Percentiles rank a stretch among this genome's conserved stretches.
These are phyloP conservation scores for Hymenoscyphus albidus DNA, from an alignment of 2,329 filamentous ascomycete species.

Conservation along the genomic window DNA sequence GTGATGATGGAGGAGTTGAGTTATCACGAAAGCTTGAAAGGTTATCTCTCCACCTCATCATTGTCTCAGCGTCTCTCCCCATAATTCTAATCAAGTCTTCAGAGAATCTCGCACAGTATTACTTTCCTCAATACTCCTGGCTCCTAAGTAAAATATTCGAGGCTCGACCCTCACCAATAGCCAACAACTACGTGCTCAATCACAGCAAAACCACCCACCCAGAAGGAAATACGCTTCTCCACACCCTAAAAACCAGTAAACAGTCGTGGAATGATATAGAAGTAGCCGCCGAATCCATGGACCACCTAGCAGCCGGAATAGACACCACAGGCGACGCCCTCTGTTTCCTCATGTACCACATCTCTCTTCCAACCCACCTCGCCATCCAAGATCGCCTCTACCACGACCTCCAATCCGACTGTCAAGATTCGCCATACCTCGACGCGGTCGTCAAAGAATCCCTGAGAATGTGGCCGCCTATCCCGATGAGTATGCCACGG, in stretches of 20 bases:
- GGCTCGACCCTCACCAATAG: conserved; percentile 42
- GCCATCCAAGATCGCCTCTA: conserved; percentile 50
- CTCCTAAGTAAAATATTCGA: conserved; percentile 91
- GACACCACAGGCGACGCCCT: conserved; percentile 68
- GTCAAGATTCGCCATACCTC: conserved; percentile 54
- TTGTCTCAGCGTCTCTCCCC: background rate
- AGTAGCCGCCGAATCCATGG: conserved; percentile 64
- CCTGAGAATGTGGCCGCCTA: conserved; percentile 59
- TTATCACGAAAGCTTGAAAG: conserved; percentile 63
- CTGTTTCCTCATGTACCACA: conserved; percentile 68
- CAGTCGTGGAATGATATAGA: conserved; percentile 48
- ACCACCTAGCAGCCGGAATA: conserved; percentile 68
- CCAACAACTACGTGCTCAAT: conserved; percentile 55
- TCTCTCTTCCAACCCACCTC: conserved; percentile 56
- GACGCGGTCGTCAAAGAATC: conserved; percentile 62
- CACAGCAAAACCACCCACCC: conserved; percentile 45
- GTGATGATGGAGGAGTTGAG: conserved; percentile 66
- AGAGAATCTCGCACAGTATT: conserved; percentile 49
- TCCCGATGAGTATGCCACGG: conserved; percentile 64
- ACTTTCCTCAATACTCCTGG: conserved; percentile 96
- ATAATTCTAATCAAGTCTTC: background rate
- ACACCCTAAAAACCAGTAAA: conserved; percentile 52
- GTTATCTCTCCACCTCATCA: conserved; percentile 36
- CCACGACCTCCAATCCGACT: conserved; percentile 45
- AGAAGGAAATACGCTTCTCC: conserved; percentile 54